Conservation (phyloP, 2,329 filamentous ascomycete species). For the Aureobasidium leucospermi region DNA sequence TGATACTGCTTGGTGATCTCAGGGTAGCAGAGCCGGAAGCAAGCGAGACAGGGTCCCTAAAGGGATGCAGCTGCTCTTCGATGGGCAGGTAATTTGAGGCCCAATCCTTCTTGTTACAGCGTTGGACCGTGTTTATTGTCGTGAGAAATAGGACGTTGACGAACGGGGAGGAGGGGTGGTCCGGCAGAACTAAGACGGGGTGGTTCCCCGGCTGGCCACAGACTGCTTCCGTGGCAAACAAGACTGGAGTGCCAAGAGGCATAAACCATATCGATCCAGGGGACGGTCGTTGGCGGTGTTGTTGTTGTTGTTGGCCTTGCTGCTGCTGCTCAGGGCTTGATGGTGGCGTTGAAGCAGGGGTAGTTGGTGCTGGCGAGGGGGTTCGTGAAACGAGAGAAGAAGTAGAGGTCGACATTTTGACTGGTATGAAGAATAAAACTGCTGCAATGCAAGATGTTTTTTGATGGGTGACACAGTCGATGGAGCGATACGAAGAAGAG, state of each 20-base stretch:
- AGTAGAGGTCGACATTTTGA: too few relatives aligned
- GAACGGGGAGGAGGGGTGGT: not conserved
- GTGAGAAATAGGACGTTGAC: not conserved
- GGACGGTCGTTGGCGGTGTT: not conserved
- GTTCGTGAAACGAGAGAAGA: not conserved
- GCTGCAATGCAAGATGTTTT: not conserved
- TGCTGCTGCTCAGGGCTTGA: not conserved
- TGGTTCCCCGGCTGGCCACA: not conserved
- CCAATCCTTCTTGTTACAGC: too few relatives aligned
- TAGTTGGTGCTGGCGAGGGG: not conserved
- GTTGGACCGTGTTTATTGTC: too few relatives aligned
- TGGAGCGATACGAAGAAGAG: not conserved
- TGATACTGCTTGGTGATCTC: too few relatives aligned
- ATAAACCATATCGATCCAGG: not conserved
- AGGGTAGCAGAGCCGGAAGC: too few relatives aligned
- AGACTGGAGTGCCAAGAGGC: not conserved
- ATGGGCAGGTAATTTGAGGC: too few relatives aligned
- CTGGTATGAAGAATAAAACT: not conserved
- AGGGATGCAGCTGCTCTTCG: too few relatives aligned
- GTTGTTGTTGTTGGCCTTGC: not conserved
- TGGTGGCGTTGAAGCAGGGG: too few relatives aligned
- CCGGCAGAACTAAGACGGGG: not conserved
- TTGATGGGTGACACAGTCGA: not conserved
- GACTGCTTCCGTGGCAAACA: not conserved
- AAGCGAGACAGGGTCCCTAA: too few relatives aligned